A percentile compares a stretch with the other conserved stretches of the same genome.
phyloP scores from a whole-genome alignment of 164 flowering plant genomes.

The Tetracentron sinense region DNA sequence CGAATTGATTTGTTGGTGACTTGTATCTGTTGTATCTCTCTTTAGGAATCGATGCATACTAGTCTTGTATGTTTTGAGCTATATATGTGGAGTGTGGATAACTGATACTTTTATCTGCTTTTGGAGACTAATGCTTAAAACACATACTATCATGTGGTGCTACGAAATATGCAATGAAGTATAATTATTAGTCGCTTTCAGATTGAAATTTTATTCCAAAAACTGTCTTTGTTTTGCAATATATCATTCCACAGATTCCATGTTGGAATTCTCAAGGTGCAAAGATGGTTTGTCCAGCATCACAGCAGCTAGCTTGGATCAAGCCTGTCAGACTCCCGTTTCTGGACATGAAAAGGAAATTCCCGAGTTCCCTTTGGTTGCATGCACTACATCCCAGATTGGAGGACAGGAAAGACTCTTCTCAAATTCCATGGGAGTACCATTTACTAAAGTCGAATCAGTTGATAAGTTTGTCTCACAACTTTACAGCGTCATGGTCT shows the following conservation, averaged over 20 bases:
- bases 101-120: too few species aligned
- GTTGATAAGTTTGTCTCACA: conserved; percentile 13
- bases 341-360: neutral
- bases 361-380: conserved; percentile 14
- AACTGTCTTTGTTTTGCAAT: conserved; percentile 1
- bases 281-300: conserved; percentile 23
- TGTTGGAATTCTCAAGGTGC: conserved; percentile 13
- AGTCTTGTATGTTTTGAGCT: too few species aligned
- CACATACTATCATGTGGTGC: too few species aligned
- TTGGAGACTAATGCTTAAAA: too few species aligned
- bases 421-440: conserved; percentile 11
- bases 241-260: conserved; percentile 16
- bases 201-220: neutral
- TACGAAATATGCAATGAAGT: too few species aligned
- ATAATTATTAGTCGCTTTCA: too few species aligned
- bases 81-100: too few species aligned
- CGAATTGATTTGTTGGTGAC: too few species aligned
- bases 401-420: neutral
- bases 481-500: neutral
- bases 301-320: conserved; percentile 17
- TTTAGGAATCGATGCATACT: too few species aligned
- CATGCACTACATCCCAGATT: conserved; percentile 13
- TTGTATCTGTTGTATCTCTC: too few species aligned
- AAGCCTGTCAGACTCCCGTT: conserved; percentile 4
- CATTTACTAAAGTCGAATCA: conserved; percentile 15